These are phyloP conservation scores for Parmelia sp. DNA, from an alignment of 495 filamentous ascomycete species.

Conservation along the genomic window DNA sequence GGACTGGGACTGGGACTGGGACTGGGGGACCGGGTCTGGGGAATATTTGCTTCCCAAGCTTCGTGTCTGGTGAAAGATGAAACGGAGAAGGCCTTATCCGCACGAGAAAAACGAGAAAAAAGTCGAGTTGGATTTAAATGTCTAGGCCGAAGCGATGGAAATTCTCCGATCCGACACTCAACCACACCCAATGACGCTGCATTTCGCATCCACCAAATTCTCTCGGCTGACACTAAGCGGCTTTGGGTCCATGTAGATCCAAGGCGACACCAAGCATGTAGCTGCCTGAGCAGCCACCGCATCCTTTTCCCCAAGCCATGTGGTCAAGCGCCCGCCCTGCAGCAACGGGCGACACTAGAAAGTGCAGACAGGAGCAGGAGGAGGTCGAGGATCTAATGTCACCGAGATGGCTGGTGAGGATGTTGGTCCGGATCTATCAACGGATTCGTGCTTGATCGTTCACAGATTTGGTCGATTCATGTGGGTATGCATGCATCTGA, in stretches of 20 bases:
- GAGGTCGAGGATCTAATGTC: neutral
- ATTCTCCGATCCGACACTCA: neutral
- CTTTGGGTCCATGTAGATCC: neutral
- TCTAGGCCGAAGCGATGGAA: neutral
- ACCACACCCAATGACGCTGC: neutral
- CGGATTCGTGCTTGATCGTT: too few relatives aligned
- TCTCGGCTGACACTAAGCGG: neutral
- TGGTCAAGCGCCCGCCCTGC: neutral
- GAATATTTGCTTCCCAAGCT: too few relatives aligned
- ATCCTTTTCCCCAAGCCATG: neutral
- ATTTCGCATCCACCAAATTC: too few relatives aligned
- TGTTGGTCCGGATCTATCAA: neutral
- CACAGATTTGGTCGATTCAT: too few relatives aligned
- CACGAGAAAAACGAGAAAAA: neutral
- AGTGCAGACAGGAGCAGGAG: neutral
- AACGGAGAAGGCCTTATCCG: conserved; percentile 4
- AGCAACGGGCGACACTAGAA: neutral
- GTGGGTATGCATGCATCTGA: neutral
- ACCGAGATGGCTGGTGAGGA: neutral
- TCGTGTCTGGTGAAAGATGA: neutral
- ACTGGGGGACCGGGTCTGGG: too few relatives aligned
- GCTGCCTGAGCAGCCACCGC: neutral
- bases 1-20: too few relatives aligned
- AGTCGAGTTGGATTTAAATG: too few relatives aligned
- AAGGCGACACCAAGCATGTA: neutral